These are phyloP conservation scores for Anthoceros angustus DNA, from an alignment of 225 moss, liverwort and hornwort genomes.

Conservation along the genomic window DNA sequence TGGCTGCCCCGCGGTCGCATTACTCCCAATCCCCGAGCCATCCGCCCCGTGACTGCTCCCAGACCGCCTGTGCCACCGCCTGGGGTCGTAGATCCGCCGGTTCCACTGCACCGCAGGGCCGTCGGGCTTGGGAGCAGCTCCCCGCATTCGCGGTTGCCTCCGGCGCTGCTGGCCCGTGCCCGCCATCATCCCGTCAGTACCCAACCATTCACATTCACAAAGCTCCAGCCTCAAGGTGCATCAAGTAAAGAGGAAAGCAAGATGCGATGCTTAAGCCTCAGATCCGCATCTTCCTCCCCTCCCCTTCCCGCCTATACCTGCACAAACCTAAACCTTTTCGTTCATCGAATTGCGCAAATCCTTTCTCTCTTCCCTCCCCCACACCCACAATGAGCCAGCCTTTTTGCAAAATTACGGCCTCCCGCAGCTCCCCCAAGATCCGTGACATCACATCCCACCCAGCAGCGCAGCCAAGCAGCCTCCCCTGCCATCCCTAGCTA, in stretches of 20 bases:
- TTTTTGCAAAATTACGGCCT: no score
- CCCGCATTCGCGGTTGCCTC: constrained; percentile 38
- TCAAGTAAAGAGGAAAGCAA: not conserved
- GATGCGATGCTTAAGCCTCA: not conserved
- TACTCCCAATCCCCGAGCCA: constrained; percentile 17
- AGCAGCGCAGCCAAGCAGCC: no score
- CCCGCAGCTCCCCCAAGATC: no score
- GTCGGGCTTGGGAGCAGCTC: constrained; percentile 3
- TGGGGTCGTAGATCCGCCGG: constrained; percentile 83
- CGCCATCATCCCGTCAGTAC: constrained; percentile 33
- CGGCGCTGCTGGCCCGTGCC: constrained; percentile 60
- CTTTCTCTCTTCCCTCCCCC: no score
- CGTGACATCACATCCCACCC: no score
- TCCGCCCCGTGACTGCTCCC: constrained; percentile 13
- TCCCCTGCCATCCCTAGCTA: no score
- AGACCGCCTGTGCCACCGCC: constrained; percentile 79
- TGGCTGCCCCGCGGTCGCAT: constrained; percentile 55
- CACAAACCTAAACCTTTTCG: not conserved
- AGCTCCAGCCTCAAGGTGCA: not conserved
- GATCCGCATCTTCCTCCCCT: not conserved
- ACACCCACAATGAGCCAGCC: no score
- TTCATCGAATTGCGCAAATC: no score
- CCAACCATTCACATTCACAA: not conserved
- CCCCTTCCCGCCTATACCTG: not conserved
- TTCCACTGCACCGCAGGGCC: constrained; percentile 12